Evolutionary conservation across 2,329 filamentous ascomycete species (phyloP).

Genomic region (Diaporthe sp.): DNA sequence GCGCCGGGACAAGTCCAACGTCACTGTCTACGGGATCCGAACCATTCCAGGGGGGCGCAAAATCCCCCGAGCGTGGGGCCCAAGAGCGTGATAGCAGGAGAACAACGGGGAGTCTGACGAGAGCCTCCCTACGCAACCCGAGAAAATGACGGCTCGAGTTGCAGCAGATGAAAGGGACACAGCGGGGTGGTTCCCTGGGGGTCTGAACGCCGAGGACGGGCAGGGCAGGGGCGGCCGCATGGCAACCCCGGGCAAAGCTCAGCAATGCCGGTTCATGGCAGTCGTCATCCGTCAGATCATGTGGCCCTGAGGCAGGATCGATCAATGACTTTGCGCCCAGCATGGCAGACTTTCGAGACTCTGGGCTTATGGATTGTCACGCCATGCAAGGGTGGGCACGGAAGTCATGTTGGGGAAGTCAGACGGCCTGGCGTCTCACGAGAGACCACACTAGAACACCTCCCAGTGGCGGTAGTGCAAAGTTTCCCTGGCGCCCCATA

Average conservation of each 20-base stretch:
- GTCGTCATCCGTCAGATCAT: constrained; percentile 32
- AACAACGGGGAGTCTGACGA: neutral
- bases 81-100: neutral
- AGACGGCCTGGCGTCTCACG: constrained; percentile 32
- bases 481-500: neutral
- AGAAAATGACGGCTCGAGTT: constrained; percentile 18
- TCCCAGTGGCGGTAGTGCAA: neutral
- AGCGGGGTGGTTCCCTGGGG: neutral
- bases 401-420: constrained; percentile 31
- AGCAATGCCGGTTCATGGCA: constrained; percentile 26
- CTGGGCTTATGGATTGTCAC: constrained; percentile 18
- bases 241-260: constrained; percentile 4
- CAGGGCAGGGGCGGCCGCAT: constrained; percentile 13
- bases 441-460: constrained; percentile 12
- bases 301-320: neutral
- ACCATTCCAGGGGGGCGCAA: neutral
- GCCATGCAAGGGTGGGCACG: constrained; percentile 26
- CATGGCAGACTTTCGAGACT: neutral
- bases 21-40: neutral
- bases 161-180: constrained; percentile 22
- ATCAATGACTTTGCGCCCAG: neutral
- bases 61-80: constrained; percentile 21
- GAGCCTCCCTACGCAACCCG: neutral
- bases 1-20: constrained; percentile 10
- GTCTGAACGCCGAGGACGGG: constrained; percentile 1